phyloP scores from a whole-genome alignment of 1,139 yeast species.

The Trichomonascaceae sp. region DNA sequence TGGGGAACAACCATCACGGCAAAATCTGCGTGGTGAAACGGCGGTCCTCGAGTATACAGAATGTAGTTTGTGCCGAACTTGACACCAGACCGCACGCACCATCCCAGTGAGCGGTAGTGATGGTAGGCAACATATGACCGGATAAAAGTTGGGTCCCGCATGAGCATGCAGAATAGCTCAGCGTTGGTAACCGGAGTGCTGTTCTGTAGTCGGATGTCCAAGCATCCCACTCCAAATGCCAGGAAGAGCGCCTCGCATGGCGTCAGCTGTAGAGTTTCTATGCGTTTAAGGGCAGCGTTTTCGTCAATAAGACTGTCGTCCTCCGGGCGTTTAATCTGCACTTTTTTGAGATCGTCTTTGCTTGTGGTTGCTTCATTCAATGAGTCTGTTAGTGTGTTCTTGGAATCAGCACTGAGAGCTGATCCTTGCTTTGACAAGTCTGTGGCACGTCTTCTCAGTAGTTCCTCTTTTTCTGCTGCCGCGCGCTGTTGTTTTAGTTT shows the following conservation, averaged over 20 bases:
- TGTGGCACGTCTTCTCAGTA: constrained; percentile 15
- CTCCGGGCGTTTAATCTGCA: constrained; percentile 8
- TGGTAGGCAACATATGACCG: constrained; percentile 64
- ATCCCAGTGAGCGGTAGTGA: constrained; percentile 76
- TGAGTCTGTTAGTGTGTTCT: neutral
- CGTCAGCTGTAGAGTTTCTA: constrained; percentile 64
- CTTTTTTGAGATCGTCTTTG: neutral
- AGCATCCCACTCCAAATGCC: constrained; percentile 33
- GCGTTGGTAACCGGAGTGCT: constrained; percentile 6
- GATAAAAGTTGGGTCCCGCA: constrained; percentile 9
- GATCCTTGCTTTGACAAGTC: constrained; percentile 9
- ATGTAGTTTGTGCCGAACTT: constrained; percentile 81
- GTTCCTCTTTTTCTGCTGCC: constrained; percentile 21
- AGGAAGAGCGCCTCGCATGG: constrained; percentile 68
- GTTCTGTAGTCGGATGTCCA: neutral
- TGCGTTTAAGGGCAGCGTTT: constrained; percentile 28
- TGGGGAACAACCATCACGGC: constrained; percentile 39
- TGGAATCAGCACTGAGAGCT: neutral
- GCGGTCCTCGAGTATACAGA: constrained; percentile 83
- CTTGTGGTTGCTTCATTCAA: neutral
- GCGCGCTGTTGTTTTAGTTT: constrained; percentile 51
- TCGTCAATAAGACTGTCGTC: constrained; percentile 24
- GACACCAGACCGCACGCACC: constrained; percentile 90
- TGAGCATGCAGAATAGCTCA: constrained; percentile 9
- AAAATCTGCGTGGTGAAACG: constrained; percentile 87